Percentiles rank a stretch among this genome's conserved stretches.
phyloP scores from a whole-genome alignment of 225 moss, liverwort and hornwort genomes.

The Polytrichum formosum region DNA sequence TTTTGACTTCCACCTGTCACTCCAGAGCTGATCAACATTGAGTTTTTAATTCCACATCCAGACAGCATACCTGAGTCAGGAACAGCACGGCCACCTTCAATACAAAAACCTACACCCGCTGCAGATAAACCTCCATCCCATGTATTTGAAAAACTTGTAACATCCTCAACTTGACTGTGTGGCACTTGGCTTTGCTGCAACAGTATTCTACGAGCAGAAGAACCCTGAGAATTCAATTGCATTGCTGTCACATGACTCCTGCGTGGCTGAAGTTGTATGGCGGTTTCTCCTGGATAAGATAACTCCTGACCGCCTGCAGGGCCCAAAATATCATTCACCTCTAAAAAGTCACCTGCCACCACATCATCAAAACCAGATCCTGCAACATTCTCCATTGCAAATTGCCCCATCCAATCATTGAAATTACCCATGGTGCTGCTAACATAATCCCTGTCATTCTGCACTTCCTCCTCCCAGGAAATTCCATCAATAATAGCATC shows the following conservation, averaged over 20 bases:
- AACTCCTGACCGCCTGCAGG: neutral
- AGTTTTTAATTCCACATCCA: neutral
- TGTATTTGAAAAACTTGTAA: neutral
- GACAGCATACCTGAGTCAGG: conserved; percentile 30
- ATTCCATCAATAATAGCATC: conserved; percentile 30
- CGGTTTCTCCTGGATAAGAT: neutral
- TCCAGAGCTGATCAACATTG: neutral
- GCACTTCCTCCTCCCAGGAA: neutral
- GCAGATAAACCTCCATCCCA: neutral
- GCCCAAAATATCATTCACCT: conserved; percentile 35
- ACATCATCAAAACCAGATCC: neutral
- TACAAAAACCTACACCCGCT: conserved; percentile 4
- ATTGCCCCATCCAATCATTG: conserved; percentile 1
- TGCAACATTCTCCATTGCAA: neutral
- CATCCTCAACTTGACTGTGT: neutral
- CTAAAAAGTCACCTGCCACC: conserved; percentile 33
- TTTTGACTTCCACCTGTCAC: neutral
- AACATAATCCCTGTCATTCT: neutral
- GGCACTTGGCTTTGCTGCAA: conserved; percentile 21
- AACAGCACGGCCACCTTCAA: neutral
- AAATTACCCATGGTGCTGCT: neutral
- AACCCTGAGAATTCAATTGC: conserved; percentile 37
- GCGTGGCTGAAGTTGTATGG: conserved; percentile 32
- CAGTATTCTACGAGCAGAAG: conserved; percentile 32
- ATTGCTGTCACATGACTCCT: conserved; percentile 8